Percentiles rank a stretch among this genome's conserved stretches.
These are phyloP conservation scores for Claviceps sorghi DNA, from an alignment of 2,329 filamentous ascomycete species.

Conservation along the genomic window DNA sequence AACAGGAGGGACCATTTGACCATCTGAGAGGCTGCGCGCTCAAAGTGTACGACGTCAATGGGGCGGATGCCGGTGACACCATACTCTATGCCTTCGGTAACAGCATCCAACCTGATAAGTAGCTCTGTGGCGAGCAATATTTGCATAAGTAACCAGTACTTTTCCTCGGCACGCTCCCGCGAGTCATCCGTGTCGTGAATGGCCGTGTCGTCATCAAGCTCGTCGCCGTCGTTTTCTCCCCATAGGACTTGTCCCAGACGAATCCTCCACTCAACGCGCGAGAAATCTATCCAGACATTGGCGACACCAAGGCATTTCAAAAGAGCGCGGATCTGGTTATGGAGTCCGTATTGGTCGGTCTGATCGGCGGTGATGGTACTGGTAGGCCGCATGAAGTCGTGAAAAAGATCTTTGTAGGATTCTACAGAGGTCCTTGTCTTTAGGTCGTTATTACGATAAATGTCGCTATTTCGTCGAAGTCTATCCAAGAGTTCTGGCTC, in stretches of 20 bases:
- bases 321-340: constrained; percentile 55
- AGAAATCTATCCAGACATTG: constrained; percentile 62
- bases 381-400: constrained; percentile 42
- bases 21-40: constrained; percentile 44
- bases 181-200: constrained; percentile 33
- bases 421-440: constrained; percentile 37
- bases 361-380: constrained; percentile 42
- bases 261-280: constrained; percentile 60
- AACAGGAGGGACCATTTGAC: constrained; percentile 54
- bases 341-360: constrained; percentile 45
- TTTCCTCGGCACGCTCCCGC: constrained; percentile 43
- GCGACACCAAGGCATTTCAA: constrained; percentile 49
- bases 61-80: constrained; percentile 36
- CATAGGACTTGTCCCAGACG: constrained; percentile 58
- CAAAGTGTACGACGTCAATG: constrained; percentile 45
- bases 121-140: constrained; percentile 51
- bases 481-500: constrained; percentile 44
- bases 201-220: constrained; percentile 36
- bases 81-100: constrained; percentile 45
- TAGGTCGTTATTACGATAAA: constrained; percentile 39
- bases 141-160: constrained; percentile 53
- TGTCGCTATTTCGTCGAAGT: constrained; percentile 39
- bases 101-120: constrained; percentile 47
- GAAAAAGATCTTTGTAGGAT: constrained; percentile 48
- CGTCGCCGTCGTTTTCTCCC: constrained; percentile 39